Evolutionary conservation across 192 early-diverging fungal species (phyloP).

Genomic region (Glomus cerebriforme): DNA sequence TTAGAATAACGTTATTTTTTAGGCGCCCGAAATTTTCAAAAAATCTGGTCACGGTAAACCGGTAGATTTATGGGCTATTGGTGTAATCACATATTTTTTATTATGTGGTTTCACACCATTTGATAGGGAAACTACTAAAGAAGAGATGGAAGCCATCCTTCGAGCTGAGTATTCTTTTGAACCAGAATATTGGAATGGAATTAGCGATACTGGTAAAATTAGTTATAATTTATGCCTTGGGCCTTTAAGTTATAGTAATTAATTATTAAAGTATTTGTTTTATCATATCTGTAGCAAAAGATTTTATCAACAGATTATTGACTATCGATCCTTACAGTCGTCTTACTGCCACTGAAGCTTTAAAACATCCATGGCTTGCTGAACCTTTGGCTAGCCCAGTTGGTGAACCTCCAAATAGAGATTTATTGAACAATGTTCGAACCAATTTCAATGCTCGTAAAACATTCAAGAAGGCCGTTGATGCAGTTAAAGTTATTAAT

Average conservation of each 20-base stretch:
- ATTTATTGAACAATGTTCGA: conserved; percentile 61
- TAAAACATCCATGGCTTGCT: conserved; percentile 72
- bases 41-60: conserved; percentile 69
- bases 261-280: no score
- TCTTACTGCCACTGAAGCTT: conserved; percentile 66
- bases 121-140: conserved; percentile 52
- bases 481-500: conserved; percentile 50
- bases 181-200: conserved; percentile 65
- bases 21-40: conserved; percentile 62
- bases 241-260: no score
- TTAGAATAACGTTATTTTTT: conserved; percentile 20
- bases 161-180: conserved; percentile 65
- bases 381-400: conserved; percentile 25
- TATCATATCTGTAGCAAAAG: conserved; percentile 46
- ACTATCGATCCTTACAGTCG: conserved; percentile 58
- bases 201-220: conserved; percentile 50
- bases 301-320: conserved; percentile 70
- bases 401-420: conserved; percentile 36
- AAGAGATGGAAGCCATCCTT: conserved; percentile 61
- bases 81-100: conserved; percentile 76
- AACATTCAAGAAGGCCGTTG: conserved; percentile 66
- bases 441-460: conserved; percentile 68
- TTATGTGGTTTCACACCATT: conserved; percentile 77
- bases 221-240: background rate
- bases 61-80: conserved; percentile 85